Conservation (phyloP, 495 filamentous ascomycete species). For the Immersiella caudata region DNA sequence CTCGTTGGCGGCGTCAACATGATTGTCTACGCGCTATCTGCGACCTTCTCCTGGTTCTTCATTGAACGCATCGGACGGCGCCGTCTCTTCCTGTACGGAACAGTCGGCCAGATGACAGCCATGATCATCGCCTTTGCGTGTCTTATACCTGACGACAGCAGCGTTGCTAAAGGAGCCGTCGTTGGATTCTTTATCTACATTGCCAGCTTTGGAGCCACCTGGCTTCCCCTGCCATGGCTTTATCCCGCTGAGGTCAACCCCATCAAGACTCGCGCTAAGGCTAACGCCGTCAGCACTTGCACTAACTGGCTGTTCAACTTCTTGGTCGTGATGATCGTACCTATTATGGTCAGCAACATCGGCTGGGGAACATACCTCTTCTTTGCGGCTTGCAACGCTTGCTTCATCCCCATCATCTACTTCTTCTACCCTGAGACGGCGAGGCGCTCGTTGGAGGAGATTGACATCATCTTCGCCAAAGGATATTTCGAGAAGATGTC, state of each 20-base stretch:
- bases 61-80: slow-evolving; percentile 74
- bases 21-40: slow-evolving; percentile 75
- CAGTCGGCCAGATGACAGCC: slow-evolving; percentile 65
- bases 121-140: slow-evolving; percentile 79
- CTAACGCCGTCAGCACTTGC: slow-evolving; percentile 75
- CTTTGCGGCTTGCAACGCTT: slow-evolving; percentile 71
- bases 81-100: slow-evolving; percentile 71
- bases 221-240: slow-evolving; percentile 71
- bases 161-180: slow-evolving; percentile 67
- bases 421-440: slow-evolving; percentile 79
- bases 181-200: slow-evolving; percentile 83
- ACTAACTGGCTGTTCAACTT: slow-evolving; percentile 85
- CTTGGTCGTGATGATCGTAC: slow-evolving; percentile 78
- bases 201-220: slow-evolving; percentile 73
- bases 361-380: slow-evolving; percentile 79
- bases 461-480: slow-evolving; percentile 80
- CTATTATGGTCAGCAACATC: slow-evolving; percentile 69
- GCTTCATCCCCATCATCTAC: slow-evolving; percentile 73
- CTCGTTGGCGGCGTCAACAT: slow-evolving; percentile 80
- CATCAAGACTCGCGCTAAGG: slow-evolving; percentile 72
- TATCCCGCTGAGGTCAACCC: slow-evolving; percentile 72
- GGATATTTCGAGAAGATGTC: slow-evolving; percentile 73
- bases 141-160: slow-evolving; percentile 60
- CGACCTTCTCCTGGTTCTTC: slow-evolving; percentile 80
- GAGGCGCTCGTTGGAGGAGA: slow-evolving; percentile 72